phyloP scores from a whole-genome alignment of 2,329 filamentous ascomycete genomes.

The Fusarium poae region DNA sequence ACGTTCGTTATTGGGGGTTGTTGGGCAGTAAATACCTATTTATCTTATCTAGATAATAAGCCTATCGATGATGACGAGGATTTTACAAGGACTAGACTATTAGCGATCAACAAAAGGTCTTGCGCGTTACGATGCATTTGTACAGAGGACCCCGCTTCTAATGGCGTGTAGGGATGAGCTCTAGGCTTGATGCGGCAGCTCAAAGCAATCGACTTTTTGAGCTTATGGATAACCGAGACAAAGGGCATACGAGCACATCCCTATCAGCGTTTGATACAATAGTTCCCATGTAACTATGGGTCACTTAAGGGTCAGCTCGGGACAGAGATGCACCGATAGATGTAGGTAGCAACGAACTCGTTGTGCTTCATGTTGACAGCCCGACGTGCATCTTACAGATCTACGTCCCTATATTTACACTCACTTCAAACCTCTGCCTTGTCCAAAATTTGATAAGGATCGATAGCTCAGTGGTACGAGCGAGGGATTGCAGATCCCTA shows the following conservation, averaged over 20 bases:
- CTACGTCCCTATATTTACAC: background rate
- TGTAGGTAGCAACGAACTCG: no score
- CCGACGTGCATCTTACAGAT: no score
- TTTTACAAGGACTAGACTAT: background rate
- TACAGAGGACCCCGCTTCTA: constrained; percentile 12
- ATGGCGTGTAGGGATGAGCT: background rate
- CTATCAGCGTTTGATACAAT: background rate
- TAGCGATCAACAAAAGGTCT: constrained; percentile 1
- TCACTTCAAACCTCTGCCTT: fast-evolving
- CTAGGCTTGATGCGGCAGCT: constrained; percentile 30
- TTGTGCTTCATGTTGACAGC: no score
- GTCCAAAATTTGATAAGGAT: constrained; percentile 8
- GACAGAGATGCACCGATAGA: background rate
- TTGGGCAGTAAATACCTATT: background rate
- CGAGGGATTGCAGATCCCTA: constrained; percentile 46
- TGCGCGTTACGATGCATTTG: background rate
- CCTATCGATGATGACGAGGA: constrained; percentile 5
- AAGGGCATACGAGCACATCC: background rate
- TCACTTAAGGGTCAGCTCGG: background rate
- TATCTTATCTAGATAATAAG: no score
- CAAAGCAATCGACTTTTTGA: background rate
- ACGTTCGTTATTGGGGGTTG: background rate
- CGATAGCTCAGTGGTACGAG: constrained; percentile 45
- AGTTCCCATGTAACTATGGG: background rate
- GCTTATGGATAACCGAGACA: background rate